Percentiles rank a stretch among this genome's conserved stretches.
Conservation (phyloP, 257 asterid species). For the Ocimum tenuiflorum region DNA sequence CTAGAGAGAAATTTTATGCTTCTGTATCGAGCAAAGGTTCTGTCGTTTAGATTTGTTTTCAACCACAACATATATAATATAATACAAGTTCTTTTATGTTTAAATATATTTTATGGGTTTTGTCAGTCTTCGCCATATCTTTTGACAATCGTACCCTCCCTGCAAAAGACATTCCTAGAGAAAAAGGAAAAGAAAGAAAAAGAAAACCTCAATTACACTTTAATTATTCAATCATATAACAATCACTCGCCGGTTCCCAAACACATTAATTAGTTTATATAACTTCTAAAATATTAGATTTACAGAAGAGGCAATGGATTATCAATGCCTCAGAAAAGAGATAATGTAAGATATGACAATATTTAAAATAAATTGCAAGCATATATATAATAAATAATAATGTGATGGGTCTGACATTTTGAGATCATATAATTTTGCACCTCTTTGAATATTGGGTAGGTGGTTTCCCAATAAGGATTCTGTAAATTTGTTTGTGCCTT, state of each 20-base stretch:
- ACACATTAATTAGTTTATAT: neutral
- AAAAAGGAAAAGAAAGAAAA: neutral
- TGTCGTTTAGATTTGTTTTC: slow-evolving; percentile 18
- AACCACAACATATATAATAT: slow-evolving; percentile 14
- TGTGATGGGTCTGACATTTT: slow-evolving; percentile 18
- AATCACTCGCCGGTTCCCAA: neutral
- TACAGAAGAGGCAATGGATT: slow-evolving; percentile 6
- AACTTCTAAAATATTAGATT: neutral
- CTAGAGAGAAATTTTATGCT: slow-evolving; percentile 22
- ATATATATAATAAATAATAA: neutral
- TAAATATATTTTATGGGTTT: slow-evolving; percentile 16
- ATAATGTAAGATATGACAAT: slow-evolving; percentile 7
- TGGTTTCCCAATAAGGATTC: slow-evolving; percentile 41
- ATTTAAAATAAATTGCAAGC: neutral
- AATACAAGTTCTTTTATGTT: neutral
- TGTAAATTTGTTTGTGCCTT: slow-evolving; percentile 15
- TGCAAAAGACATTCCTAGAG: slow-evolving; percentile 33
- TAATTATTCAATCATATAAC: neutral
- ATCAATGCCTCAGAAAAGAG: neutral
- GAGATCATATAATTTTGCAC: slow-evolving; percentile 18
- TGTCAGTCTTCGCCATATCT: slow-evolving; percentile 37
- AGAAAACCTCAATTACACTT: neutral
- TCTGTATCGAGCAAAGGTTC: slow-evolving; percentile 25
- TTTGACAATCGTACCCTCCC: slow-evolving; percentile 34
- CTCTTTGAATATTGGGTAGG: neutral